Conservation (phyloP, 129 eudicot species). For the sunflower (Helianthus annuus) region DNA sequence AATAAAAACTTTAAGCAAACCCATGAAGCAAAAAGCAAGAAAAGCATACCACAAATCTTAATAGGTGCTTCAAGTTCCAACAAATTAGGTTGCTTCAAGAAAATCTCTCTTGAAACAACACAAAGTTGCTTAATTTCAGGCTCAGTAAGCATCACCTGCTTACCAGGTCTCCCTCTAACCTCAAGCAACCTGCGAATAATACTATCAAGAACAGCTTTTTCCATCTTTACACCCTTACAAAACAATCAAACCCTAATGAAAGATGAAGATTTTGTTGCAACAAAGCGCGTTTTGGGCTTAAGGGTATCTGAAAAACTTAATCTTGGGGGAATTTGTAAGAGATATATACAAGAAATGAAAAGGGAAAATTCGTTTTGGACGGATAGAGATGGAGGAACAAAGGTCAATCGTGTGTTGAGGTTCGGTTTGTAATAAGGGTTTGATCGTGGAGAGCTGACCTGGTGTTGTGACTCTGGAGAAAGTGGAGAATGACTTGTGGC, state of each 20-base stretch:
- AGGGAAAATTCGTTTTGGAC: constrained; percentile 44
- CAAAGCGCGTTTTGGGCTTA: constrained; percentile 4
- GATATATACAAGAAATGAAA: constrained; percentile 29
- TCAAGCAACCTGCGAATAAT: constrained; percentile 47
- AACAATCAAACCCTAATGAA: not conserved
- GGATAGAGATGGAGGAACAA: constrained; percentile 30
- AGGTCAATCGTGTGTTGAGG: constrained; percentile 24
- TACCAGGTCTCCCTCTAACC: constrained; percentile 50
- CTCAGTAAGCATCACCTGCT: constrained; percentile 60
- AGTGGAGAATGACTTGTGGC: constrained; percentile 28
- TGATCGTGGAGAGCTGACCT: constrained; percentile 28
- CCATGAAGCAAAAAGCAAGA: not conserved
- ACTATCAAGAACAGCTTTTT: constrained; percentile 40
- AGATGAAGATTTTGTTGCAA: not conserved
- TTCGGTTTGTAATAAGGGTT: not conserved
- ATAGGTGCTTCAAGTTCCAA: constrained; percentile 62
- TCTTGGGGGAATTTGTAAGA: constrained; percentile 23
- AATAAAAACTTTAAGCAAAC: not conserved
- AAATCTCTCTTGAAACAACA: constrained; percentile 47
- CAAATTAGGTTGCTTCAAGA: constrained; percentile 49
- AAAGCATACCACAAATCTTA: constrained; percentile 55
- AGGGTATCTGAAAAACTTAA: constrained; percentile 29
- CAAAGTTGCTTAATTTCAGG: constrained; percentile 62
- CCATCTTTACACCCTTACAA: constrained; percentile 29
- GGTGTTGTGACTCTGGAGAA: not conserved